Evolutionary conservation across 192 early-diverging fungal genomes (phyloP).

Genomic region (Podila epigama): DNA sequence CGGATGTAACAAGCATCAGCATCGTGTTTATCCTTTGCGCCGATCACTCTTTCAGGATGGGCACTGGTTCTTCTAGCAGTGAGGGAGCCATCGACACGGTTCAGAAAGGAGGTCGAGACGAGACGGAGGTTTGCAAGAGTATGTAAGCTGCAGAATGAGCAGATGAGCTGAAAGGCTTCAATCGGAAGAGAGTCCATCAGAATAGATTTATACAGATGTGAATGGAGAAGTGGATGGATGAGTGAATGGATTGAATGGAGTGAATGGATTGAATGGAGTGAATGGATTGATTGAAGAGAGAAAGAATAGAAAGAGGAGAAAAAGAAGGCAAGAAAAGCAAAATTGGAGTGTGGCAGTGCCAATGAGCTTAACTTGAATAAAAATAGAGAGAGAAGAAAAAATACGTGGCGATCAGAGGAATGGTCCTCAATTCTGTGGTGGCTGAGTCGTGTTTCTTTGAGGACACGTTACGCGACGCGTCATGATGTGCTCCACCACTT

Average conservation of each 20-base stretch:
- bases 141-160: conserved; percentile 28
- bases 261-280: too few species aligned
- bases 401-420: neutral
- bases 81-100: conserved; percentile 32
- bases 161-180: conserved; percentile 35
- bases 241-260: too few species aligned
- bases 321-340: neutral
- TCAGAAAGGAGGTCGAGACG: conserved; percentile 24
- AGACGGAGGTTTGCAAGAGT: conserved; percentile 19
- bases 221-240: neutral
- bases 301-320: neutral
- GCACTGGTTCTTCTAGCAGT: conserved; percentile 21
- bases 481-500: too few species aligned
- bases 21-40: conserved; percentile 9
- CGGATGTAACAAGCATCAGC: conserved; percentile 28
- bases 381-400: neutral
- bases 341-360: neutral
- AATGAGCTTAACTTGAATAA: too few species aligned
- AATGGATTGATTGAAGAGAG: neutral
- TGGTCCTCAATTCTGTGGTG: neutral
- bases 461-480: neutral
- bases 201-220: neutral
- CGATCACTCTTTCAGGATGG: neutral
- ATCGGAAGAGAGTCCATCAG: conserved; percentile 19
- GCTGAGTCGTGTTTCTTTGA: neutral